A percentile compares a stretch with the other conserved stretches of the same genome.
Conservation (phyloP, 192 early-diverging fungal genomes). For the Diversispora epigaea region DNA sequence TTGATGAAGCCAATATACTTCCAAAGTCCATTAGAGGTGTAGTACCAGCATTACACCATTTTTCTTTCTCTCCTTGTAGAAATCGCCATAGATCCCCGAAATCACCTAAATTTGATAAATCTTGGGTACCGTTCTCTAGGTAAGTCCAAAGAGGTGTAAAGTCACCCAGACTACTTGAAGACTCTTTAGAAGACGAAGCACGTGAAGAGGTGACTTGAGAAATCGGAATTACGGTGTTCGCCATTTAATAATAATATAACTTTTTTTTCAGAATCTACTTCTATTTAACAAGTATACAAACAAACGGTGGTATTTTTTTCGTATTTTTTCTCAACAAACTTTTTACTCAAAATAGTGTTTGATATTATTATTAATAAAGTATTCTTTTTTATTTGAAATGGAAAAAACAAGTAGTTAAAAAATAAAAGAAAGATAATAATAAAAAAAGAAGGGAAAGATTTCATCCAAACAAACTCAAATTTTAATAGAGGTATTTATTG, state of each 20-base stretch:
- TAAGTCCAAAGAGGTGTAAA: constrained; percentile 3
- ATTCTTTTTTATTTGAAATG: too few species aligned
- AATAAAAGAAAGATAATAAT: too few species aligned
- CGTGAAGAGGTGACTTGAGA: constrained; percentile 6
- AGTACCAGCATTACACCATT: constrained; percentile 9
- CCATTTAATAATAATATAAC: background rate
- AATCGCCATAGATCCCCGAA: constrained; percentile 20
- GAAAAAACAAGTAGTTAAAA: too few species aligned
- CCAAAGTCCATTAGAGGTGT: background rate
- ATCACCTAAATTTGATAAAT: constrained; percentile 14
- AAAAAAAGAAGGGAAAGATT: too few species aligned
- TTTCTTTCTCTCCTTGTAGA: constrained; percentile 18
- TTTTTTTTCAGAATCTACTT: too few species aligned
- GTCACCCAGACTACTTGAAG: background rate
- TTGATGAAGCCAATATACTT: background rate
- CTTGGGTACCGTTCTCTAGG: background rate
- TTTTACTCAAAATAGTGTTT: too few species aligned
- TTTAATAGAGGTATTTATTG: too few species aligned
- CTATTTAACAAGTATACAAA: too few species aligned
- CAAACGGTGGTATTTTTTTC: too few species aligned
- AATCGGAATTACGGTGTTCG: background rate
- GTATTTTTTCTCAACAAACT: too few species aligned
- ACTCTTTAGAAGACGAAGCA: constrained; percentile 3
- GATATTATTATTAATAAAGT: too few species aligned
- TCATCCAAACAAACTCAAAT: too few species aligned